These are phyloP conservation scores for Leccinum truebloodii DNA, from an alignment of 768 basidiomycete genomes.

Conservation along the genomic window DNA sequence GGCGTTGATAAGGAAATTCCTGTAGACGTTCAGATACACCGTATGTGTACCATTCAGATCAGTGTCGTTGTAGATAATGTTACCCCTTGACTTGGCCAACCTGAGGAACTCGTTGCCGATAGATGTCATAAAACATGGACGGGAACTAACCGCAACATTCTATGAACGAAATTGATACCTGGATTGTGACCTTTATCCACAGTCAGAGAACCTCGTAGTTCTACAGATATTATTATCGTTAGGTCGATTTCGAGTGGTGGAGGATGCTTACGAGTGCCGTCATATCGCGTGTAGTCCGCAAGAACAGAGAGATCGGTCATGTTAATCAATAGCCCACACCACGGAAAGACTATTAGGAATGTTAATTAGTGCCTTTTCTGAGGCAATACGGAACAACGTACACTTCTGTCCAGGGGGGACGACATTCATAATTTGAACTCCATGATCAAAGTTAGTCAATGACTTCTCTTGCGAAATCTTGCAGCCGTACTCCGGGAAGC, in stretches of 20 bases:
- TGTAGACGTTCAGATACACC: slow-evolving; percentile 83
- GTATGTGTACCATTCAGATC: slow-evolving; percentile 59
- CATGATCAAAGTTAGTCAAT: slow-evolving; percentile 79
- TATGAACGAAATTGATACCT: slow-evolving; percentile 63
- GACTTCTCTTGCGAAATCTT: slow-evolving; percentile 89
- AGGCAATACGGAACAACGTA: slow-evolving; percentile 18
- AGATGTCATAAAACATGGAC: neutral
- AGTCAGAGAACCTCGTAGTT: slow-evolving; percentile 66
- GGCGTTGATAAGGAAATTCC: slow-evolving; percentile 77
- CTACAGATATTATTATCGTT: slow-evolving; percentile 38
- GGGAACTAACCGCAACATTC: slow-evolving; percentile 71
- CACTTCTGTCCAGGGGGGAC: slow-evolving; percentile 47
- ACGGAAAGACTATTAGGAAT: slow-evolving; percentile 72
- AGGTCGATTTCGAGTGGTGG: neutral
- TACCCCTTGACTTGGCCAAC: slow-evolving; percentile 69
- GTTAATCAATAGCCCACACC: slow-evolving; percentile 88
- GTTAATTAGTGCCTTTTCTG: neutral
- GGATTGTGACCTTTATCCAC: slow-evolving; percentile 65
- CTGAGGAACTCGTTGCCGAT: slow-evolving; percentile 38
- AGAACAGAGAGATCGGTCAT: slow-evolving; percentile 75
- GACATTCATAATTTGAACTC: slow-evolving; percentile 52
- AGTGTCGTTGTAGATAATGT: slow-evolving; percentile 79
- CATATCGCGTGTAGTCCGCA: slow-evolving; percentile 75
- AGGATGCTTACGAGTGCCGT: slow-evolving; percentile 50
- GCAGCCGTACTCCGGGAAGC: slow-evolving; percentile 94